Evolutionary conservation across 257 asterid genomes (phyloP).

Genomic region (Solanum gandarillasii): DNA sequence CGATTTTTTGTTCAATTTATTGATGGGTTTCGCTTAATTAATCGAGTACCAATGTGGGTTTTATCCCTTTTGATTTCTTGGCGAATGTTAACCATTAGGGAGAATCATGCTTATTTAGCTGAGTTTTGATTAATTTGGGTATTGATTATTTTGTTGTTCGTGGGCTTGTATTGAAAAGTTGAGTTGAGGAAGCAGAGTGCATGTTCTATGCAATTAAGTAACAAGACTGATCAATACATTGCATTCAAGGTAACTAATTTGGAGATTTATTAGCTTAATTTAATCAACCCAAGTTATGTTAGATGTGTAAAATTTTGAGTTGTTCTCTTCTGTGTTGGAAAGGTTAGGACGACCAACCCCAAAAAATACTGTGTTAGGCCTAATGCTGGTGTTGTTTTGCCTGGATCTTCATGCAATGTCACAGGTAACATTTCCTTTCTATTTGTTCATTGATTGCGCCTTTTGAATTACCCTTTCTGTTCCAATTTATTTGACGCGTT

Average conservation of each 20-base stretch:
- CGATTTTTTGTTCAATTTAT: conserved; percentile 6
- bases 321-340: not conserved
- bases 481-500: not conserved
- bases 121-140: conserved; percentile 5
- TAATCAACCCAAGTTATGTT: not conserved
- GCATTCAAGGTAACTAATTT: conserved; percentile 63
- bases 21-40: conserved; percentile 1
- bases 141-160: conserved; percentile 4
- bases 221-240: conserved; percentile 60
- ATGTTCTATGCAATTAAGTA: conserved; percentile 68
- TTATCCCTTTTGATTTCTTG: not conserved
- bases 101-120: not conserved
- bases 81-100: not conserved
- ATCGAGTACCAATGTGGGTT: not conserved
- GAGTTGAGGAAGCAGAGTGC: conserved; percentile 81
- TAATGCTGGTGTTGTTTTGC: conserved; percentile 66
- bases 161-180: conserved; percentile 23
- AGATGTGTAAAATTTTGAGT: not conserved
- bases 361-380: conserved; percentile 81
- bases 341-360: conserved; percentile 94
- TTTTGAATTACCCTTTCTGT: not conserved
- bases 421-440: conserved; percentile 34
- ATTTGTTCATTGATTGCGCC: not conserved
- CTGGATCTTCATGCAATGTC: conserved; percentile 58
- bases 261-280: not conserved